Base-by-base conservation (phyloP, 768 basidiomycete species). In the Mycena maculata region DNA sequence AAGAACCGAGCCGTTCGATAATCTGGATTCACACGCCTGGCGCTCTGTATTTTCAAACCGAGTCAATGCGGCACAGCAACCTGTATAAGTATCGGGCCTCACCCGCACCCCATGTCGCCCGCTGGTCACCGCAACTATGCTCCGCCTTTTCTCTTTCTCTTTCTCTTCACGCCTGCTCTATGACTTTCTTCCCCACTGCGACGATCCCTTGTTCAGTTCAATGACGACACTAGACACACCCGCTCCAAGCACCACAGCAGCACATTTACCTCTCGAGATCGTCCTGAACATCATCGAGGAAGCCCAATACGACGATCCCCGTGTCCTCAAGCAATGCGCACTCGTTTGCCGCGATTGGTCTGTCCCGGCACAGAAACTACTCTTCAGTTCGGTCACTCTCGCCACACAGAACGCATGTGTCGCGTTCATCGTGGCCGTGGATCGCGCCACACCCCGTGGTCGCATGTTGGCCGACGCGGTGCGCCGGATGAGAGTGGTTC, bases 331-430 rank as follows among this genome's bases (percentile, higher is more conserved):
- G 55, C 76, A 83, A 50, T 90, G 86, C 72, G 79, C 90, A 3
- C 84, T 92, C 52, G 89, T 93, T 25, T 92, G 86, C 83, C 84
- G 80, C 75, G 81, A 85, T 27, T 93, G 92, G 91, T 86, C 90
- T 1, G 70, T 77, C n/a, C 79, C 84, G 30, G 84, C 89, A 0
- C 92, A 93, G 76, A 86, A 84, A 62, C 83, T 91, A 20, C 80
- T 92, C 50, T 93, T 92, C 77, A 81, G 82, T 60, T 78, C 81
- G 49, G 86, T 91, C 60, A 79, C 79, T 31, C 83, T 93, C 48
- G 79, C 82, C 54, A 87, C 86, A 39, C 84, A 86, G 70, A 74
- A 78, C 18, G 85, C 87, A 2, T 89, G 84, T 76, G 78, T 79
- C 45, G 80, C 88, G 1, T 91, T 93, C 77, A 75, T 78, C 48